Percentiles rank a stretch among this genome's conserved stretches.
Conservation (phyloP, 164 flowering plant genomes). For the Aristolochia contorta region DNA sequence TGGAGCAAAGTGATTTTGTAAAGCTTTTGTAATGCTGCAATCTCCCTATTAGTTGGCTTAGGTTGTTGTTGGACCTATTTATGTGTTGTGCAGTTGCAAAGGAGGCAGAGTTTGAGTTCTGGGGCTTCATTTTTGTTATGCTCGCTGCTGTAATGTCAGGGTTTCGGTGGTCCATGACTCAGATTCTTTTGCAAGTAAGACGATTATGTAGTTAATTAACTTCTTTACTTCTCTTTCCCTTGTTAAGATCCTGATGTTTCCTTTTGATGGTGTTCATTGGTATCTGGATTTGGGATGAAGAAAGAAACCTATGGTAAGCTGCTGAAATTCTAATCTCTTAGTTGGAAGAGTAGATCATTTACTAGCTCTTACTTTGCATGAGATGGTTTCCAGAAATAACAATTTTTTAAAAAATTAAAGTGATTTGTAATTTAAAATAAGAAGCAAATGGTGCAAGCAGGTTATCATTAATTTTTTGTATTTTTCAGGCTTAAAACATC, state of each 20-base stretch:
- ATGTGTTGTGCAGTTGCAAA: conserved; percentile 58
- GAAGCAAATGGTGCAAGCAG: too few species aligned
- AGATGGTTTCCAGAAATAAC: too few species aligned
- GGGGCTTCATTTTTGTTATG: conserved; percentile 96
- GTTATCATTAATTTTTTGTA: too few species aligned
- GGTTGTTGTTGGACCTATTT: neutral
- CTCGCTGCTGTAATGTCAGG: conserved; percentile 99
- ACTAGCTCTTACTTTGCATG: too few species aligned
- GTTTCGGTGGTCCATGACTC: conserved; percentile 98
- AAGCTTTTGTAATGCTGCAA: too few species aligned
- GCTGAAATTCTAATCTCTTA: neutral
- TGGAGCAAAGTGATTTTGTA: too few species aligned
- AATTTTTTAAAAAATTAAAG: too few species aligned
- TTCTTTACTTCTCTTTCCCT: conserved; percentile 5
- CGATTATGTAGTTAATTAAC: neutral
- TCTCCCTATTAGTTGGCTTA: neutral
- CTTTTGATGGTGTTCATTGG: conserved; percentile 21
- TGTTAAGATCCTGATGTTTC: conserved; percentile 21
- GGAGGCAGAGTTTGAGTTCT: conserved; percentile 91
- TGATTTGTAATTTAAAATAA: too few species aligned
- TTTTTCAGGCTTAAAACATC: conserved; percentile 75
- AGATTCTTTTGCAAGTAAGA: conserved; percentile 92
- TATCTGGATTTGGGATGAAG: conserved; percentile 34
- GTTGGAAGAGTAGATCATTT: neutral
- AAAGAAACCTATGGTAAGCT: conserved; percentile 87